Base-by-base conservation (phyloP, 2,329 filamentous ascomycete genomes). In the Claviceps capensis region DNA sequence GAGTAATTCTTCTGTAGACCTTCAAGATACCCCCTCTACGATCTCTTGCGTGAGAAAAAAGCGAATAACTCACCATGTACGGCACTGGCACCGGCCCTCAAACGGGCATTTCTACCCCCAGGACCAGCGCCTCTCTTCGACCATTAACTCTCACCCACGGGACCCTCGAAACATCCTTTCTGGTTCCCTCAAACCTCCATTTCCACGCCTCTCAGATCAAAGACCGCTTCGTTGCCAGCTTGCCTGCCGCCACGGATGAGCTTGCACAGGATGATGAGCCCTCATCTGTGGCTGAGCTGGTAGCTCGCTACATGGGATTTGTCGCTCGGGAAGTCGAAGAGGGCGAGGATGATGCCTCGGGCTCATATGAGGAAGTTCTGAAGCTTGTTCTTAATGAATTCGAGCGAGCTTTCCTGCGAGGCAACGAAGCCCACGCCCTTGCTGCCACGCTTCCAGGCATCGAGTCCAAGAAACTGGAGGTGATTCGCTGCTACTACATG, bases 191-290 rank as follows among this genome's bases (percentile, higher is more conserved):
- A 61, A 87, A 83, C 63, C 82, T 96, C 57, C 93, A 98, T 72
- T 98, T 94, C 76, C 90, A 93, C 70, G 93, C 93, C 62, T 86
- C 89, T 55, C 88, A 95, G 73, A 78, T 97, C 65, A 94, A 91
- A 76, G 90, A 96, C 62, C 80, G 83, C 59, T 98, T 98, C 72
- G 79, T 82, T 58, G 78, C 86, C 47, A 88, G 83, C 58, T 79
- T 98, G 60, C 94, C 94, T 51, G 77, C 83, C 62, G 87, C 93
- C 53, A 98, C 94, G 66, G 93, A 98, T 67, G 93, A 98, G 75
- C 81, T 97, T 58, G 94, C 93, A 55, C 89, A 91, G 67, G 94
- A 98, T 75, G 93, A 98, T 62, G 94, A 98, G 75, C 93, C 93
- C n/a, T 97, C 93, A 40, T 98, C 94, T 23, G 82, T 90, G 47